Percentiles rank a stretch among this genome's conserved stretches.
These are phyloP conservation scores for Pseudoscleropodium purum DNA, from an alignment of 225 moss, liverwort and hornwort species.

Conservation along the genomic window DNA sequence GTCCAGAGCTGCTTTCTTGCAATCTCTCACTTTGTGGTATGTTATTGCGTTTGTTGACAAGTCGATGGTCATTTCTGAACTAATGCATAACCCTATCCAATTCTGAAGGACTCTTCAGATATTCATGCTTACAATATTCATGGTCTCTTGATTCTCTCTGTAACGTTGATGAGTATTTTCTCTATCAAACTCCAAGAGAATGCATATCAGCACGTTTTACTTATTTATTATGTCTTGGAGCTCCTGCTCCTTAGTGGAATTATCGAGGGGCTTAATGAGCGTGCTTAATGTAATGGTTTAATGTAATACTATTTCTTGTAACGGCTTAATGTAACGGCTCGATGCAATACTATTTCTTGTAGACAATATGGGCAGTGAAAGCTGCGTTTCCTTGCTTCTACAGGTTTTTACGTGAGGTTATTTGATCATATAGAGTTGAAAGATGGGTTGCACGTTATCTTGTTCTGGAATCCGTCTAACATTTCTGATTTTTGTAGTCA, in stretches of 20 bases:
- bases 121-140: neutral
- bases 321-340: too few relatives aligned
- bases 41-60: neutral
- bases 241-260: neutral
- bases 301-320: neutral
- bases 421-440: neutral
- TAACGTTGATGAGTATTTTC: neutral
- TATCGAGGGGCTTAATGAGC: neutral
- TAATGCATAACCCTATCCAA: neutral
- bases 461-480: neutral
- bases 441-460: neutral
- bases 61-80: neutral
- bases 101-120: neutral
- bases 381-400: neutral
- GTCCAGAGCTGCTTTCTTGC: slow-evolving; percentile 65
- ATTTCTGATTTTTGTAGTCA: neutral
- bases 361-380: neutral
- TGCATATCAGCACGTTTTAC: neutral
- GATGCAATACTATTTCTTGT: neutral
- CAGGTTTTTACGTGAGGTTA: neutral
- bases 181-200: neutral
- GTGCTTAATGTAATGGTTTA: neutral
- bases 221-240: neutral
- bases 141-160: neutral
- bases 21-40: slow-evolving; percentile 95